Conservation (phyloP, 805 yeast genomes). For the Cephaloascus fragrans region DNA sequence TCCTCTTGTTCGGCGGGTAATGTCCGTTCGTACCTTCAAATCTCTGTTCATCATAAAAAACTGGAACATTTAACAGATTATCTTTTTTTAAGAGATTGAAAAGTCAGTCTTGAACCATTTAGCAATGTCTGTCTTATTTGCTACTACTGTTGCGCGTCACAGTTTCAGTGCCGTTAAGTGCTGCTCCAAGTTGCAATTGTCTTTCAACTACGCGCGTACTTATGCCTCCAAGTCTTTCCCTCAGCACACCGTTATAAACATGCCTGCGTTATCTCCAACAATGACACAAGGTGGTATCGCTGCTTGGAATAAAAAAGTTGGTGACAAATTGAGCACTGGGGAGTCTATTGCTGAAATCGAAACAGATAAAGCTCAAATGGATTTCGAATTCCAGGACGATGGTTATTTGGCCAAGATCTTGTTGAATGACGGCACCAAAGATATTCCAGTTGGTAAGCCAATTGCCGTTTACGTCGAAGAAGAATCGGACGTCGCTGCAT, state of each 20-base stretch:
- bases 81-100: too few species aligned
- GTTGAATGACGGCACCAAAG: slow-evolving; percentile 77
- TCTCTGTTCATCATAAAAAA: too few species aligned
- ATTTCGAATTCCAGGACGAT: slow-evolving; percentile 96
- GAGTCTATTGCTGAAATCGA: slow-evolving; percentile 94
- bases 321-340: slow-evolving; percentile 85
- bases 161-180: slow-evolving; percentile 11
- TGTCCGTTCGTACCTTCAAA: too few species aligned
- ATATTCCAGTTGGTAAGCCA: slow-evolving; percentile 89
- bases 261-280: slow-evolving; percentile 99
- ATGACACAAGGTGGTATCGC: slow-evolving; percentile 95
- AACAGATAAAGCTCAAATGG: slow-evolving; percentile 97
- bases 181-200: slow-evolving; percentile 7
- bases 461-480: slow-evolving; percentile 95
- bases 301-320: slow-evolving; percentile 81
- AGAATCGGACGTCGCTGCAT: slow-evolving; percentile 74
- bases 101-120: too few species aligned
- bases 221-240: slow-evolving; percentile 39
- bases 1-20: neutral
- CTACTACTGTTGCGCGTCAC: slow-evolving; percentile 17
- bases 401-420: slow-evolving; percentile 85
- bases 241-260: slow-evolving; percentile 77
- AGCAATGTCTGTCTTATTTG: slow-evolving; percentile 26
- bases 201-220: slow-evolving; percentile 5
- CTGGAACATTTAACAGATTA: too few species aligned